Conservation (phyloP, 106 monocot genomes). For the Chionographis japonica region DNA sequence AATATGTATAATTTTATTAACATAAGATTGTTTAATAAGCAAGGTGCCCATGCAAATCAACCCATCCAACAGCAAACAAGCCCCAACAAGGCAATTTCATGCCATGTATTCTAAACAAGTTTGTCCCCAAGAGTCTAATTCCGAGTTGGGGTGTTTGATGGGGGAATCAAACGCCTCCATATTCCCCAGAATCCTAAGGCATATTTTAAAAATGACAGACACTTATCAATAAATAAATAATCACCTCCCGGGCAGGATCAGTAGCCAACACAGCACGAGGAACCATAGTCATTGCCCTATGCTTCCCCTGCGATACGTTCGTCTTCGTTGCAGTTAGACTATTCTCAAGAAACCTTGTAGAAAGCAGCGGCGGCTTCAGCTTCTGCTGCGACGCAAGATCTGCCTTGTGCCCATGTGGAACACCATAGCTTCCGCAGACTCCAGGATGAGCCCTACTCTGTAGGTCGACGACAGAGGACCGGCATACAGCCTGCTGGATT, state of each 20-base stretch:
- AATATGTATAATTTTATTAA: too few species aligned
- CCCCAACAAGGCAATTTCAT: too few species aligned
- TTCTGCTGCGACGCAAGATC: conserved; percentile 4
- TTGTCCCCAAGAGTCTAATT: too few species aligned
- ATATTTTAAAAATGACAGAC: background rate
- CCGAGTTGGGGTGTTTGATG: too few species aligned
- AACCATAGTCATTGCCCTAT: conserved; percentile 9
- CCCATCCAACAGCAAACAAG: too few species aligned
- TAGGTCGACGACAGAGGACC: conserved; percentile 20
- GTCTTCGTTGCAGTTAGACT: conserved; percentile 6
- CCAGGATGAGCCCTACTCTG: conserved; percentile 10
- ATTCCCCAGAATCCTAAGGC: too few species aligned
- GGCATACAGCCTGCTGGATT: conserved; percentile 20
- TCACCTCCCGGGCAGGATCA: conserved; percentile 55
- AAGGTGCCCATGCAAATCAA: too few species aligned
- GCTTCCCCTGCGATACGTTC: background rate
- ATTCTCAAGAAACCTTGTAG: conserved; percentile 32
- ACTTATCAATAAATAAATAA: background rate
- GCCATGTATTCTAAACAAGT: too few species aligned
- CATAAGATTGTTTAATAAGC: too few species aligned
- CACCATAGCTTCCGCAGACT: conserved; percentile 10
- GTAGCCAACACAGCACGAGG: conserved; percentile 40
- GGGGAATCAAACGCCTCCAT: too few species aligned
- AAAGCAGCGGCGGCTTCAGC: conserved; percentile 14
- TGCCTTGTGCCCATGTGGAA: conserved; percentile 13